phyloP scores from a whole-genome alignment of 2,329 filamentous ascomycete genomes.

The Sporothrix pallida region DNA sequence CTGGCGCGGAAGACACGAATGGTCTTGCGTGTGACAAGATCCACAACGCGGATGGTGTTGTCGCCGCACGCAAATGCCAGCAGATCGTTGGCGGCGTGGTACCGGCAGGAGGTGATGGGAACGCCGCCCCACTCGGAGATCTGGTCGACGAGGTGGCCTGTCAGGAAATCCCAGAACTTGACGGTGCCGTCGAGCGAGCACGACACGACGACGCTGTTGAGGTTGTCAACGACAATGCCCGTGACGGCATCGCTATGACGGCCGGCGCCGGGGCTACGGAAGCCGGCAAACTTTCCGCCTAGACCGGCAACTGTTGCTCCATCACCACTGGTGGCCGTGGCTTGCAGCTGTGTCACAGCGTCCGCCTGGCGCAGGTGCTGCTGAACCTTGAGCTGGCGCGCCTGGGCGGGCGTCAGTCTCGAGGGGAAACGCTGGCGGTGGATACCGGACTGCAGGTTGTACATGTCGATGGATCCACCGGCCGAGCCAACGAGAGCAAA shows the following conservation, averaged over 20 bases:
- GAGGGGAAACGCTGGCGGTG: slow-evolving; percentile 89
- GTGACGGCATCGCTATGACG: slow-evolving; percentile 84
- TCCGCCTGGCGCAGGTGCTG: slow-evolving; percentile 66
- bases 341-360: slow-evolving; percentile 59
- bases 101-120: slow-evolving; percentile 75
- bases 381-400: slow-evolving; percentile 73
- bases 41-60: slow-evolving; percentile 83
- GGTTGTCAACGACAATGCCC: slow-evolving; percentile 83
- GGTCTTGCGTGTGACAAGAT: slow-evolving; percentile 86
- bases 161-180: slow-evolving; percentile 97
- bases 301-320: neutral
- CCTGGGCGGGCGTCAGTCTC: slow-evolving; percentile 75
- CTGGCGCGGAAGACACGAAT: slow-evolving; percentile 93
- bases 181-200: slow-evolving; percentile 89
- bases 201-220: slow-evolving; percentile 85
- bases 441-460: slow-evolving; percentile 91
- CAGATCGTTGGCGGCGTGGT: slow-evolving; percentile 82
- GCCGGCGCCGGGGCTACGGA: slow-evolving; percentile 58
- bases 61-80: slow-evolving; percentile 90
- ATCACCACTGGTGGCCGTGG: slow-evolving; percentile 47
- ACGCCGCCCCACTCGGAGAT: slow-evolving; percentile 76
- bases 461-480: slow-evolving; percentile 87
- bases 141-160: slow-evolving; percentile 77
- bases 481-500: slow-evolving; percentile 90
- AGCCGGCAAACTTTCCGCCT: neutral